Base-by-base conservation (phyloP, 2,329 filamentous ascomycete species). In the Stemphylium lycopersici region DNA sequence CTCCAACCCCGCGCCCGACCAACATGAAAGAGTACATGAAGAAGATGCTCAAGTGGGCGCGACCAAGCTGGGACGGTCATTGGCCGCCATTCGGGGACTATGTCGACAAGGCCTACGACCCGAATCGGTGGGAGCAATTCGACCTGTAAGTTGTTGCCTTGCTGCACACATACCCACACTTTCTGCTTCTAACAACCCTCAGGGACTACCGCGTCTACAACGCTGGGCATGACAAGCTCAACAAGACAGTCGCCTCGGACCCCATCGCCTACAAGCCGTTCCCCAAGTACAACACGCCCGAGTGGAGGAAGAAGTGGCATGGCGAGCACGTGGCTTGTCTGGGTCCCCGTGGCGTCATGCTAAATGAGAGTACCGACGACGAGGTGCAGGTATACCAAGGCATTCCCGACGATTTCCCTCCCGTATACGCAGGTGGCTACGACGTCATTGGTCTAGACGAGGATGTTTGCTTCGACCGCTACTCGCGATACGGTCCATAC, bases 221-320 rank as follows among this genome's bases (percentile, higher is more conserved):
- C 13, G 65, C 75, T 18, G 65, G 69, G n/a, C 69, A 73, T 33
- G 59, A 73, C 29, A 69, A 67, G 46, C 62, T 75, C 4, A 63
- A 68, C 31, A 54, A 48, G 5, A 58, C 58, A 3, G 55, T 59
- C 8, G 65, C 66, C 10, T 58, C 67, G n/a, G 57, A 71, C 44
- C 82, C 85, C 0, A 78, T 84, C 49, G 78, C 82, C 16, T 91
- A 90, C 73, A 81, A 87, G 53, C 90, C 90, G 0, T 92, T 91
- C 59, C 89, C 89, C 0, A 77, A 84, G 13, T 90, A 91, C 76
- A 88, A 90, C 66, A 83, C 81, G 45, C 76, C 78, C 3, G 73
- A 78, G 12, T 92, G 87, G 87, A 82, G 79, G 63, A 75, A 77
- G 42, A 71, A 76, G 26, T 83, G 83, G 59, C 79, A 82, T 42